Percentiles rank a stretch among this genome's conserved stretches.
Conservation (phyloP, 306 rosid genomes). For the Glycine soja region DNA sequence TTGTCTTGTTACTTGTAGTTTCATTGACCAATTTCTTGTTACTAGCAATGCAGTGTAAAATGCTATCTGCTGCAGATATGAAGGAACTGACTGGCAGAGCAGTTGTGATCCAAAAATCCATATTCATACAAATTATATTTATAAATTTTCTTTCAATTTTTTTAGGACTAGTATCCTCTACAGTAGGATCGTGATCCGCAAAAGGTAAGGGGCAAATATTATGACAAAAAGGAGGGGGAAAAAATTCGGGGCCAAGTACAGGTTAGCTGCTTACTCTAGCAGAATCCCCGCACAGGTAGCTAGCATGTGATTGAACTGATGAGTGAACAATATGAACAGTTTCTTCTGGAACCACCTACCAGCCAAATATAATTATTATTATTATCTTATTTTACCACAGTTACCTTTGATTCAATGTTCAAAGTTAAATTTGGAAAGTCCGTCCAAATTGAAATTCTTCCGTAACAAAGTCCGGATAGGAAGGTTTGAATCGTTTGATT, state of each 20-base stretch:
- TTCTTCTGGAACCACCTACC: neutral
- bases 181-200: neutral
- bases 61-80: neutral
- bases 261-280: neutral
- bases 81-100: neutral
- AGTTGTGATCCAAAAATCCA: neutral
- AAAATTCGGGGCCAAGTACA: constrained; percentile 2
- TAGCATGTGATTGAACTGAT: constrained; percentile 6
- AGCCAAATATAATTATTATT: neutral
- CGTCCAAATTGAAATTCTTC: neutral
- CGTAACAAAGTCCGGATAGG: too few relatives aligned
- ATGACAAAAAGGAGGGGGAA: neutral
- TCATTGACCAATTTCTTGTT: neutral
- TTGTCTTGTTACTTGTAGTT: too few relatives aligned
- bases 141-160: neutral
- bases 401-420: neutral
- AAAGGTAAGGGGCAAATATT: neutral
- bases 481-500: too few relatives aligned
- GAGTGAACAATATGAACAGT: constrained; percentile 6
- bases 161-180: neutral
- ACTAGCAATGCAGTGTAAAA: neutral
- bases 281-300: constrained; percentile 34
- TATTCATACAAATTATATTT: neutral
- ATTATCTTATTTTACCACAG: neutral
- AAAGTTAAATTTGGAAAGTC: constrained; percentile 1